A percentile compares a stretch with the other conserved stretches of the same genome.
Conservation (phyloP, 805 yeast species). For the Starmerella davenportii region DNA sequence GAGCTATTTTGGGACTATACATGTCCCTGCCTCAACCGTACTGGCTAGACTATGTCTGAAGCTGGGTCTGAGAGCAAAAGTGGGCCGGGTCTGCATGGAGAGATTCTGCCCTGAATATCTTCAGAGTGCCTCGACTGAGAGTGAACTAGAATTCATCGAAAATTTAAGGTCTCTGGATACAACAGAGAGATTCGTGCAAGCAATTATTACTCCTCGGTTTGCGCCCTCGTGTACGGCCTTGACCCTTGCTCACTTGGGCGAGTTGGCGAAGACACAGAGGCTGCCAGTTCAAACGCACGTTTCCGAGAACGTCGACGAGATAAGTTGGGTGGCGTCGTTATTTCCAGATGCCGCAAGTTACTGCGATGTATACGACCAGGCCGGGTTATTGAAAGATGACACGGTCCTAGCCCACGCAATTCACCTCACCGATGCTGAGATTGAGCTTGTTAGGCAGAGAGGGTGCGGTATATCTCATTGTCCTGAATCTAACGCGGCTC, state of each 20-base stretch:
- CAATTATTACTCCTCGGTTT: slow-evolving; percentile 81
- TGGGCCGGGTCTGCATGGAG: slow-evolving; percentile 93
- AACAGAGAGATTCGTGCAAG: slow-evolving; percentile 34
- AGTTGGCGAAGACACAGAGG: slow-evolving; percentile 28
- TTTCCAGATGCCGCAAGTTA: slow-evolving; percentile 50
- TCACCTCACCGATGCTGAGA: slow-evolving; percentile 51
- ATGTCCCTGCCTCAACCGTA: slow-evolving; percentile 52
- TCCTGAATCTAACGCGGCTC: slow-evolving; percentile 75
- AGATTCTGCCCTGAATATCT: slow-evolving; percentile 55
- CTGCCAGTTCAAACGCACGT: slow-evolving; percentile 79
- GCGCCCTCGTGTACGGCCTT: slow-evolving; percentile 70
- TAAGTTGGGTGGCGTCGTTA: slow-evolving; percentile 48
- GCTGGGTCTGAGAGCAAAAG: slow-evolving; percentile 68
- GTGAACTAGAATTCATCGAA: slow-evolving; percentile 39
- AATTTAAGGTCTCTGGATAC: slow-evolving; percentile 42
- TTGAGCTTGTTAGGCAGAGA: slow-evolving; percentile 34
- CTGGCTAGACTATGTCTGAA: slow-evolving; percentile 54
- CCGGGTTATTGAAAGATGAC: slow-evolving; percentile 38
- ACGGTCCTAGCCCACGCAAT: slow-evolving; percentile 85
- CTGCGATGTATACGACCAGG: slow-evolving; percentile 57
- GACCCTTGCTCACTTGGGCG: slow-evolving; percentile 46
- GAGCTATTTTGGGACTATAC: slow-evolving; percentile 78
- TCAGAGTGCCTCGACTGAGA: slow-evolving; percentile 33
- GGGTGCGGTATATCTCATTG: slow-evolving; percentile 75
- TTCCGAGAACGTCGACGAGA: slow-evolving; percentile 63